phyloP scores from a whole-genome alignment of 2,329 filamentous ascomycete species.

The Colletotrichum shisoi region DNA sequence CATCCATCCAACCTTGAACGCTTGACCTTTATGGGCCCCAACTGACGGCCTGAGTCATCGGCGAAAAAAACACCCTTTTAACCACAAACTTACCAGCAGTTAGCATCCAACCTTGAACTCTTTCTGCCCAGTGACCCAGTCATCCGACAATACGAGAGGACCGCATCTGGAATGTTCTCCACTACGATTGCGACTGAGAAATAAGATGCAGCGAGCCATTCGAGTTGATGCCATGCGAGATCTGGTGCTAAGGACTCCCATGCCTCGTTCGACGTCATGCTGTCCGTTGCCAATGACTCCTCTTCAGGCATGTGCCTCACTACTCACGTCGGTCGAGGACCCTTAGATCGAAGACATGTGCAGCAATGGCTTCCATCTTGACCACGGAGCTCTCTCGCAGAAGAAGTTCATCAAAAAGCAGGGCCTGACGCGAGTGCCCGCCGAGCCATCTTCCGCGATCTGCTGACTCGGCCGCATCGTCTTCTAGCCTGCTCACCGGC shows the following conservation, averaged over 20 bases:
- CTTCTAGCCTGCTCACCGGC: conserved; percentile 14
- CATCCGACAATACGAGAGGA: conserved; percentile 13
- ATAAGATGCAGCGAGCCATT: neutral
- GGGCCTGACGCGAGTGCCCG: neutral
- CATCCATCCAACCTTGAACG: conserved; percentile 8
- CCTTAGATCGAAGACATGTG: neutral
- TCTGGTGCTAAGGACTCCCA: neutral
- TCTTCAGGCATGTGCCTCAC: neutral
- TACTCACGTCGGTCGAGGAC: neutral
- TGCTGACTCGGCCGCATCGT: conserved; percentile 4
- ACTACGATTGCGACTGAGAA: conserved; percentile 3
- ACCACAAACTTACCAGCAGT: too few relatives aligned
- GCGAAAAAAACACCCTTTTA: too few relatives aligned
- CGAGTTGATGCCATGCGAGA: neutral
- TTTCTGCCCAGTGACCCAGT: neutral
- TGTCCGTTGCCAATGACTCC: neutral
- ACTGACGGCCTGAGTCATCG: too few relatives aligned
- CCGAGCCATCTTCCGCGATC: too few relatives aligned
- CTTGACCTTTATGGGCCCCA: too few relatives aligned
- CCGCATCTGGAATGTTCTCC: conserved; percentile 11
- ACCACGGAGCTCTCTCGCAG: too few relatives aligned
- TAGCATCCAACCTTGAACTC: conserved; percentile 2
- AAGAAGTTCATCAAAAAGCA: neutral
- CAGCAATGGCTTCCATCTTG: neutral
- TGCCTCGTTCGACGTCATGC: conserved; percentile 6